Base-by-base conservation (phyloP, 768 basidiomycete species). In the Tulasnella sp. region DNA sequence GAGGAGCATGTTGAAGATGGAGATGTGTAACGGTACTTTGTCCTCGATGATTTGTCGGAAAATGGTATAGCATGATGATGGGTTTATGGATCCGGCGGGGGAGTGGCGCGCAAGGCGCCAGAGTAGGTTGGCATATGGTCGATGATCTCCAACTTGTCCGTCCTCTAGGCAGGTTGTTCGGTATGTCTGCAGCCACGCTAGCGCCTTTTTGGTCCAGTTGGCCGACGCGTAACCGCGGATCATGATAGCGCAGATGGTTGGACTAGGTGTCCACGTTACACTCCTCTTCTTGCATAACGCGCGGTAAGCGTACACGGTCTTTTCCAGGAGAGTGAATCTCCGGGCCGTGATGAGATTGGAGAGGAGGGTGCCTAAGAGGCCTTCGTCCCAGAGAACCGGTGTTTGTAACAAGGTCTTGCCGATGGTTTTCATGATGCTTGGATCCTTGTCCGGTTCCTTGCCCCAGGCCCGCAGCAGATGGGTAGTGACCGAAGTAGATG, bases 1-100 rank as follows among this genome's bases (percentile, higher is more conserved):
- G 67, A 44, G 76, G 41, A 79, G 79, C 14, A 78, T 72, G 47
- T 71, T 75, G 73, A 77, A 77, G 19, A 77, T 29, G n/a, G 76
- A 65, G 2, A 74, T 70, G 40, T 74, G 65, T 42, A 67, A 52
- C 52, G 59, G 17, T 65, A 64, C 37, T 35, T 37, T 22, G 39
- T 73, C 73, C n/a, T 40, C 47, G 36, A 73, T 44, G n/a, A 73
- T 69, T 37, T 69, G 59, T 19, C 42, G 16, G 17, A 73, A 14
- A 0, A 73, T 62, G 5, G 69, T 40, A 36, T 72, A 72, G 35
- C 52, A 62, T 5, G 62, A 35, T n/a, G 17, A 11, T 14, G 70
- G 63, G 37, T 64, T 34, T 14, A 42, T 69, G 47, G 9, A 36
- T 12, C 17, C 36, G 7, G 17, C 34, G n/a, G 47, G 5, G 17